A percentile compares a stretch with the other conserved stretches of the same genome.
These are phyloP conservation scores for Kwoniella shivajii DNA, from an alignment of 1,284 basidiomycete species.

Conservation along the genomic window DNA sequence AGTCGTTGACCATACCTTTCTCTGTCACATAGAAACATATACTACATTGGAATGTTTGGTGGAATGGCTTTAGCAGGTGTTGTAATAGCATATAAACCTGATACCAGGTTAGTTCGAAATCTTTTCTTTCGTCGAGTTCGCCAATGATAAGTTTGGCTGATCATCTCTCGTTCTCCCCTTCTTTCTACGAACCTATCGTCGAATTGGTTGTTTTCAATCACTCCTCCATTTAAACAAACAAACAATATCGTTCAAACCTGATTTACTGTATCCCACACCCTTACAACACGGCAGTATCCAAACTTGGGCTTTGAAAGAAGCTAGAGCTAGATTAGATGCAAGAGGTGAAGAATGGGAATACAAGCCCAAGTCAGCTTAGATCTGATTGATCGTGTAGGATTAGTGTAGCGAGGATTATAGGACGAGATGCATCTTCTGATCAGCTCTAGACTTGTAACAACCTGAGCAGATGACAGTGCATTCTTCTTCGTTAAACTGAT, in stretches of 20 bases:
- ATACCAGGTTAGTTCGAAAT: slow-evolving; percentile 74
- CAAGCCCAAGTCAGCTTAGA: slow-evolving; percentile 55
- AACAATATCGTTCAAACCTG: too few relatives aligned
- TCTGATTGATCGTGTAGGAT: too few relatives aligned
- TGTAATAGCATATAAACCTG: slow-evolving; percentile 89
- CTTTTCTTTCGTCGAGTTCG: not conserved
- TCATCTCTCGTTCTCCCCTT: not conserved
- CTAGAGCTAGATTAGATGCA: slow-evolving; percentile 83
- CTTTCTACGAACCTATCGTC: too few relatives aligned
- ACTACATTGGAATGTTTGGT: slow-evolving; percentile 90
- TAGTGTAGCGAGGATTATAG: not conserved
- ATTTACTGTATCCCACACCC: not conserved
- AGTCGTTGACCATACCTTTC: too few relatives aligned
- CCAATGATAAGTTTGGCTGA: not conserved
- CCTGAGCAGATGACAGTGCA: too few relatives aligned
- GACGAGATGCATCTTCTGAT: slow-evolving; percentile 2
- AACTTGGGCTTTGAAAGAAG: slow-evolving; percentile 85
- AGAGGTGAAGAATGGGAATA: slow-evolving; percentile 83
- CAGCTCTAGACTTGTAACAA: too few relatives aligned
- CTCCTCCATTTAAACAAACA: slow-evolving; percentile 1
- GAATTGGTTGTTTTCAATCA: too few relatives aligned
- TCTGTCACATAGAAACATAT: slow-evolving; percentile 58
- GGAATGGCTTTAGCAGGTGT: slow-evolving; percentile 75
- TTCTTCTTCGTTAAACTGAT: too few relatives aligned
- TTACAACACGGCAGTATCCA: slow-evolving; percentile 64